Percentiles rank a stretch among this genome's conserved stretches.
Evolutionary conservation across 495 filamentous ascomycete species (phyloP).

Genomic region (Thozetella sp.): DNA sequence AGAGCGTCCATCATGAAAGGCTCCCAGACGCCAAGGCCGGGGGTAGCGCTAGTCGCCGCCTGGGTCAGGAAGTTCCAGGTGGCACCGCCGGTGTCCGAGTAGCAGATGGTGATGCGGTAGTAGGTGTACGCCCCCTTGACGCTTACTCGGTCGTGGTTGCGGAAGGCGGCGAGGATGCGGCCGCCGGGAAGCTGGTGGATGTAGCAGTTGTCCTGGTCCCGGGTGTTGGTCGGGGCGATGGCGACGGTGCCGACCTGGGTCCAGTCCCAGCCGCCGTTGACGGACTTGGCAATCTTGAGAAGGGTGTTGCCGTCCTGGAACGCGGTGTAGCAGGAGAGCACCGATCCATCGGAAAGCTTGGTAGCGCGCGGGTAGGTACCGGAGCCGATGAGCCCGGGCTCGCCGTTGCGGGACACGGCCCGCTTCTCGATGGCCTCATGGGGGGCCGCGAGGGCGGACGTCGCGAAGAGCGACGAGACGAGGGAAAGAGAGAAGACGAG

Average conservation of each 20-base stretch:
- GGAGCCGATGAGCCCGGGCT: slow-evolving; percentile 16
- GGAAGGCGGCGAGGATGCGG: slow-evolving; percentile 55
- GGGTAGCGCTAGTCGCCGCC: slow-evolving; percentile 15
- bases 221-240: slow-evolving; percentile 22
- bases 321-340: slow-evolving; percentile 41
- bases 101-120: slow-evolving; percentile 61
- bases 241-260: slow-evolving; percentile 27
- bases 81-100: slow-evolving; percentile 50
- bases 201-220: slow-evolving; percentile 59
- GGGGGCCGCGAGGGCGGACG: background rate
- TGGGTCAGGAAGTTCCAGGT: slow-evolving; percentile 47
- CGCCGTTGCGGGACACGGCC: background rate
- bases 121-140: slow-evolving; percentile 40
- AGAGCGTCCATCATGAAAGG: slow-evolving; percentile 56
- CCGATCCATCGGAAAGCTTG: slow-evolving; percentile 33
- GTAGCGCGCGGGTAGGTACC: slow-evolving; percentile 48
- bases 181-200: slow-evolving; percentile 49
- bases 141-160: slow-evolving; percentile 54
- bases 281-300: slow-evolving; percentile 34
- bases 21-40: slow-evolving; percentile 58
- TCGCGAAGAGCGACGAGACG: background rate
- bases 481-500: background rate
- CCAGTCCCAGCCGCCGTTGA: slow-evolving; percentile 42
- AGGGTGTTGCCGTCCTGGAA: slow-evolving; percentile 30
- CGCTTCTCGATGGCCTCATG: background rate